Evolutionary conservation across 306 rosid species (phyloP).

Genomic region (Echinosophora koreensis): DNA sequence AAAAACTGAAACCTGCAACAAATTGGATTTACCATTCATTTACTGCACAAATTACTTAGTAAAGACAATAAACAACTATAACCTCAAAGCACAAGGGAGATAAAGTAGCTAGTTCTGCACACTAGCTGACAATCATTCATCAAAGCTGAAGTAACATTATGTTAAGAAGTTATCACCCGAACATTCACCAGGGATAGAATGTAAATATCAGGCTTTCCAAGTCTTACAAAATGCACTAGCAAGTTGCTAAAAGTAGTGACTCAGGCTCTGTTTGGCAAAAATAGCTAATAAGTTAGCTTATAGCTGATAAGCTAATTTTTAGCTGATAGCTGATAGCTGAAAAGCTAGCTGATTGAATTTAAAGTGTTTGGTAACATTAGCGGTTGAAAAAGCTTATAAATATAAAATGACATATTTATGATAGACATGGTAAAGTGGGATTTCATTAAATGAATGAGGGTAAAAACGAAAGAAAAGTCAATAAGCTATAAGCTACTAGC

Average conservation of each 20-base stretch:
- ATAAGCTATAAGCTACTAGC: no score
- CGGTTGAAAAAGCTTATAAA: no score
- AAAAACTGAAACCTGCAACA: slow-evolving; percentile 77
- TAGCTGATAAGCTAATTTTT: no score
- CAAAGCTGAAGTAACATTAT: slow-evolving; percentile 22
- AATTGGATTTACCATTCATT: slow-evolving; percentile 33
- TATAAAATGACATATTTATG: no score
- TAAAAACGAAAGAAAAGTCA: no score
- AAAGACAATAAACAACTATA: slow-evolving; percentile 38
- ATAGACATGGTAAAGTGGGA: no score
- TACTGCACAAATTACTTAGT: slow-evolving; percentile 14
- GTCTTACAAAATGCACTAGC: not conserved
- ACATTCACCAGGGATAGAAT: slow-evolving; percentile 2
- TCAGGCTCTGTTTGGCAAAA: no score
- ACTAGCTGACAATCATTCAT: slow-evolving; percentile 13
- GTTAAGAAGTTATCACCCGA: slow-evolving; percentile 12
- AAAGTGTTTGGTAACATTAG: no score
- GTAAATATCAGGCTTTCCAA: slow-evolving; percentile 9
- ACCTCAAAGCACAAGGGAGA: slow-evolving; percentile 32
- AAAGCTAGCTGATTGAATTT: no score
- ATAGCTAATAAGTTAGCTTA: no score
- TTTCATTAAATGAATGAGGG: no score
- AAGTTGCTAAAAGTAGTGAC: slow-evolving; percentile 16
- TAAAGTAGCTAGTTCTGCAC: not conserved
- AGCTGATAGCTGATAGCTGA: no score